Evolutionary conservation across 345 rosid genomes (phyloP).

Genomic region (Arabis alpina): DNA sequence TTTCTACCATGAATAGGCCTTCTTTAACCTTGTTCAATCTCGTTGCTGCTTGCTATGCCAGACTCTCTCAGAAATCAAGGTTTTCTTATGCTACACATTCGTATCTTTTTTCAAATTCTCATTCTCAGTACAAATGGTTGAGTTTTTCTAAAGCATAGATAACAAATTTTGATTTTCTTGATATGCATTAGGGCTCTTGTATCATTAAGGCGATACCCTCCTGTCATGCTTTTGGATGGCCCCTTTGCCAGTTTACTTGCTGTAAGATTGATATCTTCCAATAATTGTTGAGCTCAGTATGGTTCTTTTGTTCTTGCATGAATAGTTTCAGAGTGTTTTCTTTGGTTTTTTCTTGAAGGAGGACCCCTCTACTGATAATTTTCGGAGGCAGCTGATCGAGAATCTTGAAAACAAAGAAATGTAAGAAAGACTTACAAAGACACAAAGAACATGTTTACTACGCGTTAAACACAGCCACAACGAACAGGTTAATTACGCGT

Average conservation of each 20-base stretch:
- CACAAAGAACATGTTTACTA: background rate
- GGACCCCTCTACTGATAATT: slow-evolving; percentile 4
- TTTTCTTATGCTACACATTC: slow-evolving; percentile 13
- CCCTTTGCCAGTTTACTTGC: slow-evolving; percentile 27
- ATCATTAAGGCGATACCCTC: slow-evolving; percentile 26
- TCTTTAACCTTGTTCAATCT: slow-evolving; percentile 13
- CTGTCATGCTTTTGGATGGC: slow-evolving; percentile 26
- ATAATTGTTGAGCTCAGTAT: background rate
- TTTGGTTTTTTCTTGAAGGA: slow-evolving; percentile 28
- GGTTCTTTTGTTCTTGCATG: slow-evolving; percentile 9
- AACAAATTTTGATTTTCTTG: background rate
- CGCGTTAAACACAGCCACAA: background rate
- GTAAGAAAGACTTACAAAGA: background rate
- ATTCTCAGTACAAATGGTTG: background rate
- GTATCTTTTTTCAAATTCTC: background rate
- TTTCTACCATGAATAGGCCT: slow-evolving; percentile 24
- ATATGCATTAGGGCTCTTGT: slow-evolving; percentile 38
- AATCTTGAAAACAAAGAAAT: slow-evolving; percentile 19
- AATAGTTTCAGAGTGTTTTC: slow-evolving; percentile 7
- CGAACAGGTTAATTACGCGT: background rate
- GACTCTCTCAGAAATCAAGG: slow-evolving; percentile 59
- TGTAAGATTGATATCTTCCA: slow-evolving; percentile 32
- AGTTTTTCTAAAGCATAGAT: background rate
- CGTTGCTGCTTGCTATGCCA: slow-evolving; percentile 51
- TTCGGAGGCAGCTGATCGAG: slow-evolving; percentile 14